phyloP scores from a whole-genome alignment of 306 rosid species.

The Malus asiatica region DNA sequence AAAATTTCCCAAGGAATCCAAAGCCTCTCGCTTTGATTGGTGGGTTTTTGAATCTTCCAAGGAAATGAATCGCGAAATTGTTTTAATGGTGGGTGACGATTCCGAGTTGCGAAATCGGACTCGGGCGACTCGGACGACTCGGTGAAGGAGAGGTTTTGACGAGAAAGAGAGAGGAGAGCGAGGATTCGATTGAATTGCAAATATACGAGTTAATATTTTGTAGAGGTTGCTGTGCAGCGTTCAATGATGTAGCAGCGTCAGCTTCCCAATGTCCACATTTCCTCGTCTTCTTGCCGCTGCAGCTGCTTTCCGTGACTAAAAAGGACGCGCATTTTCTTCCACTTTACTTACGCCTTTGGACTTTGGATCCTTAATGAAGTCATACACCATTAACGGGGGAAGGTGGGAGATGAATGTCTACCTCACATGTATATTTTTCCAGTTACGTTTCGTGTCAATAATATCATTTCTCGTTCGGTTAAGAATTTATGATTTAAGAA shows the following conservation, averaged over 20 bases:
- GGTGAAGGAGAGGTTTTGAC: not conserved
- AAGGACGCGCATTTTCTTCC: conserved; percentile 1
- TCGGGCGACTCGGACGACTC: not conserved
- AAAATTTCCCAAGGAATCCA: not conserved
- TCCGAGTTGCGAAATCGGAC: not conserved
- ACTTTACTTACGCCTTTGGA: conserved; percentile 26
- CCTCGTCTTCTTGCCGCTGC: not conserved
- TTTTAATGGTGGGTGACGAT: not conserved
- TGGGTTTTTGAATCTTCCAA: not conserved
- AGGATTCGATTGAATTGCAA: not conserved
- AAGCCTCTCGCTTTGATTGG: not conserved
- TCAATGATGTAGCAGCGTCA: not conserved
- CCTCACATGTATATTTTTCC: too few species aligned
- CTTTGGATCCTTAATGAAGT: not conserved
- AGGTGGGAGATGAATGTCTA: too few species aligned
- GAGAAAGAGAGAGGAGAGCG: not conserved
- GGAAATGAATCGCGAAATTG: not conserved
- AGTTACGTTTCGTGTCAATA: too few species aligned
- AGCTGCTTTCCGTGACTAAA: conserved; percentile 7
- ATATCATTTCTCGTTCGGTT: too few species aligned
- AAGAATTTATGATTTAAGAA: too few species aligned
- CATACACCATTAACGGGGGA: not conserved
- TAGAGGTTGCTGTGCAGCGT: too few species aligned
- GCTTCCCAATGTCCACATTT: not conserved
- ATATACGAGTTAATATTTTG: too few species aligned